A percentile compares a stretch with the other conserved stretches of the same genome.
Conservation (phyloP, 2,329 filamentous ascomycete species). For the Nemania sp. region DNA sequence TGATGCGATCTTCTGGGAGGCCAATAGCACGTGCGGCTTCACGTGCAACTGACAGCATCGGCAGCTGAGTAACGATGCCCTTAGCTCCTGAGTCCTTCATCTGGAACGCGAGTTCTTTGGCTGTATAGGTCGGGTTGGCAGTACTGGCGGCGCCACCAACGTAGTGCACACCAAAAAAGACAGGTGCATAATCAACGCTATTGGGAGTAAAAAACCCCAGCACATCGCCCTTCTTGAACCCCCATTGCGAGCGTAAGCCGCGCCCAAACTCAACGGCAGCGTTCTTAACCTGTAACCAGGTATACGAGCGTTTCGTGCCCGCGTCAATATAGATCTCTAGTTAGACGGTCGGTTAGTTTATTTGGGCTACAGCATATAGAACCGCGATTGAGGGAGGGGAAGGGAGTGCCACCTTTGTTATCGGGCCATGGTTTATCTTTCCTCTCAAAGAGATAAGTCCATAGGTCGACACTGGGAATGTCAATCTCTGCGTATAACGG, state of each 20-base stretch:
- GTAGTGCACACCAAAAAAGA: slow-evolving; percentile 85
- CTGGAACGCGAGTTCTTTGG: slow-evolving; percentile 85
- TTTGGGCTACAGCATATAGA: neutral
- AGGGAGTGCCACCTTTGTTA: slow-evolving; percentile 71
- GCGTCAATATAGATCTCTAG: slow-evolving; percentile 83
- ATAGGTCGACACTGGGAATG: slow-evolving; percentile 82
- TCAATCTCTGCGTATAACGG: slow-evolving; percentile 74
- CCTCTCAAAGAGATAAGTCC: slow-evolving; percentile 80
- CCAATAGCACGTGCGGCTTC: slow-evolving; percentile 77
- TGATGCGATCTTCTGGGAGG: slow-evolving; percentile 76
- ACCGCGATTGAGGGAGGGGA: slow-evolving; percentile 13
- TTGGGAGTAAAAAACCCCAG: slow-evolving; percentile 88
- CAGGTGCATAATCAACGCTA: slow-evolving; percentile 81
- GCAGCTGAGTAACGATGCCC: slow-evolving; percentile 78
- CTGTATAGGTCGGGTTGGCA: slow-evolving; percentile 88
- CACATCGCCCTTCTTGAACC: slow-evolving; percentile 86
- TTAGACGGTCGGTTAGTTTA: slow-evolving; percentile 10
- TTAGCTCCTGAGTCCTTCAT: slow-evolving; percentile 82
- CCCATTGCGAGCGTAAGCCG: slow-evolving; percentile 78
- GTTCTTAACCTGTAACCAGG: slow-evolving; percentile 73
- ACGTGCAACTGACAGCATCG: slow-evolving; percentile 72
- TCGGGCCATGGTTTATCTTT: slow-evolving; percentile 74
- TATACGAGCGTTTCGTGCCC: slow-evolving; percentile 76
- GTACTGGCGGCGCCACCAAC: slow-evolving; percentile 85
- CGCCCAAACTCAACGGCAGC: slow-evolving; percentile 81